phyloP scores from a whole-genome alignment of 768 basidiomycete species.

The Tylopilus sp. region DNA sequence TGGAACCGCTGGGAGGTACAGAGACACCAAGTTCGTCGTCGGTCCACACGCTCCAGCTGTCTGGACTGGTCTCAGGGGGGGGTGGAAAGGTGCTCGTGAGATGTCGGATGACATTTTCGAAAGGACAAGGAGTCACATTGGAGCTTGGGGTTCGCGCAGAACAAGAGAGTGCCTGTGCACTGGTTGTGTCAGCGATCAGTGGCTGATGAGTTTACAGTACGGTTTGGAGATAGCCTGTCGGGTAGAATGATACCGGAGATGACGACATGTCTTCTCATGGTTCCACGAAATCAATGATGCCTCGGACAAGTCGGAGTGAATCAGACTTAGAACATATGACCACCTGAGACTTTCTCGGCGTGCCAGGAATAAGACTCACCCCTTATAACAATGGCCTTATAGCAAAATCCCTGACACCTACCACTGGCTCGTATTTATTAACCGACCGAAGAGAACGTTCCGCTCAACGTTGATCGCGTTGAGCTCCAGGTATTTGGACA shows the following conservation, averaged over 20 bases:
- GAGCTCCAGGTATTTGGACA: not conserved
- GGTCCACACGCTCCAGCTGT: constrained; percentile 92
- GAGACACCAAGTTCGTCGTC: constrained; percentile 78
- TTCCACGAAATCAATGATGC: constrained; percentile 6
- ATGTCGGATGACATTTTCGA: constrained; percentile 92
- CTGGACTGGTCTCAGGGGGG: constrained; percentile 86
- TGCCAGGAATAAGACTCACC: constrained; percentile 7
- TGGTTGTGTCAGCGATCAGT: constrained; percentile 89
- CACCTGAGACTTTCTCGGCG: constrained; percentile 3
- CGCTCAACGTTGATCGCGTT: not conserved
- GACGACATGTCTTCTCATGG: constrained; percentile 11
- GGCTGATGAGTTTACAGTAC: constrained; percentile 37
- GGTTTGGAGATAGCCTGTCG: constrained; percentile 7
- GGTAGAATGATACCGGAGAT: constrained; percentile 5
- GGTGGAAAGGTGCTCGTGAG: constrained; percentile 95
- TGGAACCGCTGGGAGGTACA: constrained; percentile 94
- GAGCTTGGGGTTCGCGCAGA: constrained; percentile 92
- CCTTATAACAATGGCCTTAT: constrained; percentile 6
- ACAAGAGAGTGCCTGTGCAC: constrained; percentile 76
- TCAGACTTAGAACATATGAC: not conserved
- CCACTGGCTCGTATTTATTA: not conserved
- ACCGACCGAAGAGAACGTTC: not conserved
- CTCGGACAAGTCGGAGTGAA: not conserved
- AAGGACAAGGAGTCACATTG: constrained; percentile 88
- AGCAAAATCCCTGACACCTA: not conserved